Evolutionary conservation across 257 asterid species (phyloP), one percentile per base, ranked within the genome.

Genomic region (Solanum dulcamara): DNA sequence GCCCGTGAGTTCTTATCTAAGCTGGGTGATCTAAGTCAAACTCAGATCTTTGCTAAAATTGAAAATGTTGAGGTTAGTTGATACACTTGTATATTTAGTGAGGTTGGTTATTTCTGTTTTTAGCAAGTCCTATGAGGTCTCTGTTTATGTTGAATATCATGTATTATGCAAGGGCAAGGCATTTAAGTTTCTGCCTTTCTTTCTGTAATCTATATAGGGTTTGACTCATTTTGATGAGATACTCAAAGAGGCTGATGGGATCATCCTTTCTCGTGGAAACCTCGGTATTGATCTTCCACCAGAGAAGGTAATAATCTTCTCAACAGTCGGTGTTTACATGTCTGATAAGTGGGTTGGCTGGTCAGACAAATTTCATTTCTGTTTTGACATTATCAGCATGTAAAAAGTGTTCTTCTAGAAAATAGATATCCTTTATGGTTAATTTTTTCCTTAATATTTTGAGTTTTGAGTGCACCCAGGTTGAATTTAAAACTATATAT

Each of bases 251-350:
- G 98, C 98, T 17, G 97, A 95, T 87, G 98, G 98, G 33, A 93
- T 95, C 90, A 95, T 95, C 89, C 92, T 93, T 57, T 92, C 97
- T 9, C 98, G 98, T 85, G 98, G 98, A 89, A 93, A 95, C 90
- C 93, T 95, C 85, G 98, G 98, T 24, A 93, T 95, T 64, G 98
- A 95, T 90, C 97, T 95, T 44, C 98, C 98, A 67, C 95, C 98
- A 15, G 98, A 95, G 92, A 95, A 95, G 98, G 98, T 95, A 68
- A 90, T 60, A 24, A 55, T 32, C 72, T 71, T 26, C 74, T 66
- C 48, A 57, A 84, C 50, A 59, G 32, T 24, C 48, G 10, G 33
- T 30, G 14, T 26, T 38, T 59, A 46, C 35, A 57, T 77, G 81
- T 32, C 74, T 26, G 26, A 37, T 87, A 28, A 59, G 24, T 30